Evolutionary conservation across 192 early-diverging fungal species (phyloP).

Genomic region (Fimicolochytrium jonesii): DNA sequence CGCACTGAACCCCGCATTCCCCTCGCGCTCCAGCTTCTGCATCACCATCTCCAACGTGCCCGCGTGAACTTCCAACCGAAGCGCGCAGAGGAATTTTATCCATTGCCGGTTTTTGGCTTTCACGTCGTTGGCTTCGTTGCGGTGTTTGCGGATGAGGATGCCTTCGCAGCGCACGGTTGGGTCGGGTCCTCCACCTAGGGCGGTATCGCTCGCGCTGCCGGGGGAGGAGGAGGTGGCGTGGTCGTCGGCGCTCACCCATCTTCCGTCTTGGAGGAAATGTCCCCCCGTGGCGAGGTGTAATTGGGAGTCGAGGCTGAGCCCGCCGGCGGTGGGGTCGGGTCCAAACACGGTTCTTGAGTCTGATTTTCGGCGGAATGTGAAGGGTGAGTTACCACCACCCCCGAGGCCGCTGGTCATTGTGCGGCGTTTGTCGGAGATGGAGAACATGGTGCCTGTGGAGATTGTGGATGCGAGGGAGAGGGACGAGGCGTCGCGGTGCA

Average conservation of each 20-base stretch:
- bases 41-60: slow-evolving; percentile 71
- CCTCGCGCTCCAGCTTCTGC: slow-evolving; percentile 66
- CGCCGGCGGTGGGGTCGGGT: background rate
- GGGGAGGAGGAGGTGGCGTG: no score
- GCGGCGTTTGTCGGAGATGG: slow-evolving; percentile 7
- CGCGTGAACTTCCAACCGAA: slow-evolving; percentile 48
- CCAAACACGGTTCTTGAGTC: background rate
- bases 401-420: background rate
- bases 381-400: no score
- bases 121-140: slow-evolving; percentile 64
- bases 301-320: slow-evolving; percentile 22
- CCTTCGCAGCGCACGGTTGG: no score
- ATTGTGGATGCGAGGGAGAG: slow-evolving; percentile 17
- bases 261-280: no score
- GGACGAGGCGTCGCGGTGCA: slow-evolving; percentile 15
- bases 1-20: no score
- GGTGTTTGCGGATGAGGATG: slow-evolving; percentile 83
- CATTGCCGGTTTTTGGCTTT: slow-evolving; percentile 84
- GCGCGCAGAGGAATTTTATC: slow-evolving; percentile 71
- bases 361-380: slow-evolving; percentile 4
- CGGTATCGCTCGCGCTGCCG: no score
- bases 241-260: no score
- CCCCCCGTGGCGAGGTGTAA: slow-evolving; percentile 9
- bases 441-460: slow-evolving; percentile 25
- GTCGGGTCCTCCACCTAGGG: no score